Base-by-base conservation (phyloP, 176 grass and related monocot genomes). In the Eleusine indica region DNA sequence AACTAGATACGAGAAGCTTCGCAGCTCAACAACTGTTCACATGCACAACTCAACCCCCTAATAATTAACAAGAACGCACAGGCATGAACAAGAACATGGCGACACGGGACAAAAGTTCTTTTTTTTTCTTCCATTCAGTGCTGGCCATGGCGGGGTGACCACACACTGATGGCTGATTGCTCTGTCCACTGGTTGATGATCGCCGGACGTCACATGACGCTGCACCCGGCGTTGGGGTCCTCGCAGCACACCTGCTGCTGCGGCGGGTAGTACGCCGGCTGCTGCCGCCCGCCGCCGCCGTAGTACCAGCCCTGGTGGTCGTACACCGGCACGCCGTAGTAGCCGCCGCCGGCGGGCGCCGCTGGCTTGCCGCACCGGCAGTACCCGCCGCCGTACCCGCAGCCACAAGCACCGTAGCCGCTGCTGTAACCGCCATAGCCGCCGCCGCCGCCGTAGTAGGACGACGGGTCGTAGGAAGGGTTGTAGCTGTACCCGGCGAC, bases 181-280 rank as follows among this genome's bases (percentile, higher is more conserved):
- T 51, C 17, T 67, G 58, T 1, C 39, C 67, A 63, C 37, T 5
- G 80, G 57, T 3, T 17, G 15, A 5, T 25, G 53, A 21, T 57
- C 53, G 53, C 16, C 4, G 22, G 60, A 54, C 39, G 29, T 91
- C 89, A 91, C 89, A 91, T 91, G 89, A 91, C 64, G 64, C 80
- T 84, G 76, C 89, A 91, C 43, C 76, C 89, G 64, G 85, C 89
- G 57, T 91, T 87, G 89, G 89, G 89, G 81, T 91, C 89, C 89
- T 91, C 89, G 80, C 13, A 70, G 63, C 40, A 79, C 2, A 32
- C 66, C 29, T 78, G 87, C 73, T 81, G 83, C 68, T 79, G 81
- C 68, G 68, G 88, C n/a, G 51, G 25, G 70, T 84, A 84, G 80
- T 91, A 91, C 53, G 89, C 44, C 44, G 44, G 44, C 44, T 47